Evolutionary conservation across 805 yeast species (phyloP).

Genomic region (Wickerhamomyces rabaulensis): DNA sequence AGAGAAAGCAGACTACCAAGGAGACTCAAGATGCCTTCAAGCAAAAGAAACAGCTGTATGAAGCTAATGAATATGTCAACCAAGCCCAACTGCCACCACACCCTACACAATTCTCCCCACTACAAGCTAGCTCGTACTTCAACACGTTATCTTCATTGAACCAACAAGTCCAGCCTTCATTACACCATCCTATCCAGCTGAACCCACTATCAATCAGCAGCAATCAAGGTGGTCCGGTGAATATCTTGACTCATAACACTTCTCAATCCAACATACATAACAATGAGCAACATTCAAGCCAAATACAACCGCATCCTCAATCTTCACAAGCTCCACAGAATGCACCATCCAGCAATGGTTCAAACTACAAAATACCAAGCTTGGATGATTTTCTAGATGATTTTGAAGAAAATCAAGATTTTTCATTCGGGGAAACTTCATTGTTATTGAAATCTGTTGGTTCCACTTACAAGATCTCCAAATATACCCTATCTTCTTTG

Average conservation of each 20-base stretch:
- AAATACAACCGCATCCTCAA: not conserved
- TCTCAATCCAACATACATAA: not conserved
- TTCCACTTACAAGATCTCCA: conserved; percentile 11
- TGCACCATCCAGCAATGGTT: not conserved
- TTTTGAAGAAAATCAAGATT: conserved; percentile 17
- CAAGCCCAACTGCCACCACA: not conserved
- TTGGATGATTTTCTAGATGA: conserved; percentile 21
- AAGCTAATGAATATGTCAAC: not conserved
- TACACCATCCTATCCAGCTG: not conserved
- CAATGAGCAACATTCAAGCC: not conserved
- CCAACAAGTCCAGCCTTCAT: not conserved
- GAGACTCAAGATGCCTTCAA: conserved; percentile 10
- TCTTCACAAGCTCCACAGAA: not conserved
- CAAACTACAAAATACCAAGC: conserved; percentile 11
- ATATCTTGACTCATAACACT: not conserved
- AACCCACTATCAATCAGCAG: not conserved
- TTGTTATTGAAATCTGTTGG: conserved; percentile 15
- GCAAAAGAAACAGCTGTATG: not conserved
- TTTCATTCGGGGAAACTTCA: conserved; percentile 12
- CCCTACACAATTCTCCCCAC: conserved; percentile 2
- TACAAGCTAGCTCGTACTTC: conserved; percentile 5
- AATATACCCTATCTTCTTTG: conserved; percentile 13
- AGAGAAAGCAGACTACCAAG: conserved; percentile 19
- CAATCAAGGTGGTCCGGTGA: conserved; percentile 4
- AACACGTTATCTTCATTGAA: conserved; percentile 1